Conservation (phyloP, 2,329 filamentous ascomycete species). For the Penicillium sp. region DNA sequence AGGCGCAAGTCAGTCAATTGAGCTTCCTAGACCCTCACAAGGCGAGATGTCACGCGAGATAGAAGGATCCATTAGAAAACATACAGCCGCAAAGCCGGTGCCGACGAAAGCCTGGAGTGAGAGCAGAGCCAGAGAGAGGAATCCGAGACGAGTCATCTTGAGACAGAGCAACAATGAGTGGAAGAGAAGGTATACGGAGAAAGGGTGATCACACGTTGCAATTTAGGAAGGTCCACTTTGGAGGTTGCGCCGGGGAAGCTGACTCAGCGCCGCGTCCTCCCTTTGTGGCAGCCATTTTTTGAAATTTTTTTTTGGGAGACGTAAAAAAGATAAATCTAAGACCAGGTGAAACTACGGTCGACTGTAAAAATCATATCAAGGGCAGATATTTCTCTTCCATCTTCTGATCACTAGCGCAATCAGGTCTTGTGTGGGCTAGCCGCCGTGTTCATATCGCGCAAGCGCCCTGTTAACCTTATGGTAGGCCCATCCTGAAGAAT, state of each 20-base stretch:
- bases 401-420: too few relatives aligned
- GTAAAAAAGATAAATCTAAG: conserved; percentile 8
- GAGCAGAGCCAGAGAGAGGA: conserved; percentile 68
- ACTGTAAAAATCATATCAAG: too few relatives aligned
- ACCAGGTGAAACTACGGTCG: too few relatives aligned
- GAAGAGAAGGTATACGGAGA: conserved; percentile 13
- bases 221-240: conserved; percentile 30
- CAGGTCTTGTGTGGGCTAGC: too few relatives aligned
- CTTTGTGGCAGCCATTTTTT: conserved; percentile 13
- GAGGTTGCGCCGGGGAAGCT: conserved; percentile 23
- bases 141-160: conserved; percentile 70
- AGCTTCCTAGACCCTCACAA: conserved; percentile 10
- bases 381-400: too few relatives aligned
- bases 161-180: conserved; percentile 24
- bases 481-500: neutral
- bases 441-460: conserved; percentile 19
- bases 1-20: conserved; percentile 25
- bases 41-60: conserved; percentile 3
- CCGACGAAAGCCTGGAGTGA: conserved; percentile 66
- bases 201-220: conserved; percentile 24
- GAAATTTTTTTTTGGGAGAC: conserved; percentile 15
- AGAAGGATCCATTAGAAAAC: conserved; percentile 34
- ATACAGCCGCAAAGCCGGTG: conserved; percentile 60
- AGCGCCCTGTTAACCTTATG: conserved; percentile 11
- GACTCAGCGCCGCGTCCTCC: conserved; percentile 19